phyloP scores from a whole-genome alignment of 305 asterid genomes.

The Fraxinus paxiana region DNA sequence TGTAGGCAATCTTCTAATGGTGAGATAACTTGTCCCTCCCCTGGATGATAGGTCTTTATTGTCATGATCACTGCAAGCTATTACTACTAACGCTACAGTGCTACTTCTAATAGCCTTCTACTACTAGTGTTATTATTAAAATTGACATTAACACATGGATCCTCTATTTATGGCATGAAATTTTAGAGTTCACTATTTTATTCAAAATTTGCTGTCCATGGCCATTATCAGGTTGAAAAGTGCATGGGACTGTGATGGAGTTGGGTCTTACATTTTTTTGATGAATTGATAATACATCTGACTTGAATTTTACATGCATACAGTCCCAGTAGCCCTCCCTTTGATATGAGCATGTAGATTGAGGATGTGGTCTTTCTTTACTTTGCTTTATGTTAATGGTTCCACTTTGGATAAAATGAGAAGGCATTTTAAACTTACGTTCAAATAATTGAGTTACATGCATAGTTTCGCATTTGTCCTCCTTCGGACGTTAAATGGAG shows the following conservation, averaged over 20 bases:
- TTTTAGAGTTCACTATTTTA: not conserved
- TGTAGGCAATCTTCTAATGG: conserved; percentile 82
- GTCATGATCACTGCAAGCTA: not conserved
- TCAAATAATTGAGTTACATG: conserved; percentile 4
- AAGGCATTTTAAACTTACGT: not conserved
- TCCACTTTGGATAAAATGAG: not conserved
- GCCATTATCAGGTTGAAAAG: not conserved
- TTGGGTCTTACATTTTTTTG: not conserved
- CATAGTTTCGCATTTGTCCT: not conserved
- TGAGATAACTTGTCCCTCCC: conserved; percentile 33
- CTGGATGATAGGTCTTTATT: conserved; percentile 12
- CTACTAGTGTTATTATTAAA: not conserved
- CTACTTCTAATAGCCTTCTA: not conserved
- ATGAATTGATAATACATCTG: not conserved
- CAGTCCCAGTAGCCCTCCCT: not conserved
- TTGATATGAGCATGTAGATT: not conserved
- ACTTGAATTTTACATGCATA: not conserved
- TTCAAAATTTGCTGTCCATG: not conserved
- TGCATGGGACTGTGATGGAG: not conserved
- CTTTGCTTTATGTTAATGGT: not conserved
- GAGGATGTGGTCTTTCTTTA: conserved; percentile 11
- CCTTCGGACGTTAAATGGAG: not conserved
- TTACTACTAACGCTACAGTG: not conserved
- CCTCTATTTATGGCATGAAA: not conserved
- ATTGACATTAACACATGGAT: not conserved